Evolutionary conservation across 345 rosid genomes (phyloP).

Genomic region (Clausena lansium): DNA sequence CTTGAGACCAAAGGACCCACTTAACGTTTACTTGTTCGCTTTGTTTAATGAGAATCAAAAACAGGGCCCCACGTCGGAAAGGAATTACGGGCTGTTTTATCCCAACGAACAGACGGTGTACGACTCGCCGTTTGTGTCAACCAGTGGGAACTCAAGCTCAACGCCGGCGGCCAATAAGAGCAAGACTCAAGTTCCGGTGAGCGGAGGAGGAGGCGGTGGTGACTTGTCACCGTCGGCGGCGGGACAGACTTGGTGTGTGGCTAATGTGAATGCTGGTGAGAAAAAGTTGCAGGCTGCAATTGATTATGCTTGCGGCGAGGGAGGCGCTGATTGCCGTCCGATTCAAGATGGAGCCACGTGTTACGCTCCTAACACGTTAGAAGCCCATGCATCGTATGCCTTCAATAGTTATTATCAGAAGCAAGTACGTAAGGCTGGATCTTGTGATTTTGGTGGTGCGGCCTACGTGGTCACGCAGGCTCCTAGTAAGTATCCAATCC

Average conservation of each 20-base stretch:
- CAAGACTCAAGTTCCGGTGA: slow-evolving; percentile 36
- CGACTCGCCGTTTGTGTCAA: slow-evolving; percentile 47
- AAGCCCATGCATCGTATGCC: slow-evolving; percentile 86
- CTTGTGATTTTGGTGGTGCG: slow-evolving; percentile 70
- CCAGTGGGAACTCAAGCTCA: neutral
- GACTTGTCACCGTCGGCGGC: slow-evolving; percentile 13
- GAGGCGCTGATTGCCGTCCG: slow-evolving; percentile 84
- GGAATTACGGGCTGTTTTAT: slow-evolving; percentile 90
- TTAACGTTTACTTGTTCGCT: slow-evolving; percentile 76
- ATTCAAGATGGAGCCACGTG: slow-evolving; percentile 77
- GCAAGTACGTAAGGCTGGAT: slow-evolving; percentile 55
- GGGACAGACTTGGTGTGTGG: slow-evolving; percentile 88
- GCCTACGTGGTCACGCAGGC: slow-evolving; percentile 66
- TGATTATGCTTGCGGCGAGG: slow-evolving; percentile 86
- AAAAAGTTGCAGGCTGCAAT: slow-evolving; percentile 60
- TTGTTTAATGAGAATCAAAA: slow-evolving; percentile 86
- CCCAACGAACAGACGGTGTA: slow-evolving; percentile 74
- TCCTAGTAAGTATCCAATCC: slow-evolving; percentile 59
- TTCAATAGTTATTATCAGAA: slow-evolving; percentile 90
- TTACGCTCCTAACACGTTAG: slow-evolving; percentile 52
- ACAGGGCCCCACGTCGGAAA: slow-evolving; percentile 81
- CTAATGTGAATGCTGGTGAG: slow-evolving; percentile 38
- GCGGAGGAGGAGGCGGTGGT: neutral
- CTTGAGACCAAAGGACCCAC: slow-evolving; percentile 56
- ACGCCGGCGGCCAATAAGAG: slow-evolving; percentile 27